phyloP scores from a whole-genome alignment of 306 rosid species.

The Fragaria vesca region DNA sequence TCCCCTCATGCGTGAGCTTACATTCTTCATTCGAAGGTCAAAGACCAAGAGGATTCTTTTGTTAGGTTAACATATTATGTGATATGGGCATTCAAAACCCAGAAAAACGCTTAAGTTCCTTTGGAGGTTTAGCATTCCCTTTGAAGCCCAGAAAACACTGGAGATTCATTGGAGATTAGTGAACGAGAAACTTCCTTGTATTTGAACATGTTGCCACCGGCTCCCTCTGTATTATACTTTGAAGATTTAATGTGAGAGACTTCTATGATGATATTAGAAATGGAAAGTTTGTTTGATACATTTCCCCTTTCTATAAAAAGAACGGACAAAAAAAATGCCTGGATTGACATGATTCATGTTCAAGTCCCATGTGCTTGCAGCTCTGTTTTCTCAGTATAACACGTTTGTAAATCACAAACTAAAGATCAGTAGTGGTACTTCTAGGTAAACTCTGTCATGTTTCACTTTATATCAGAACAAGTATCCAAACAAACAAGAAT shows the following conservation, averaged over 20 bases:
- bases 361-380: not conserved
- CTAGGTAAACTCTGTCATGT: not conserved
- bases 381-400: not conserved
- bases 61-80: not conserved
- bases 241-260: not conserved
- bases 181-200: not conserved
- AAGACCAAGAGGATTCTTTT: not conserved
- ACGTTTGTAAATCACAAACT: not conserved
- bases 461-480: not conserved
- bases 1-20: conserved; percentile 24
- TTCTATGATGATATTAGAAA: not conserved
- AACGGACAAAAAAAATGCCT: not conserved
- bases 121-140: not conserved
- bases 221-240: not conserved
- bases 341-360: not conserved
- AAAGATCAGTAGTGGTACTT: not conserved
- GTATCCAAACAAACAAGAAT: not conserved
- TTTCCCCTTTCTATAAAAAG: not conserved
- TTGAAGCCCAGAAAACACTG: not conserved
- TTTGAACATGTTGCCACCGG: not conserved
- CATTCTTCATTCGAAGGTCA: not conserved
- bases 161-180: not conserved
- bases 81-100: not conserved
- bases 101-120: not conserved
- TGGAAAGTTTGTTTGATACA: not conserved